These are phyloP conservation scores for Primulina huaijiensis DNA, from an alignment of 257 asterid genomes.

Conservation along the genomic window DNA sequence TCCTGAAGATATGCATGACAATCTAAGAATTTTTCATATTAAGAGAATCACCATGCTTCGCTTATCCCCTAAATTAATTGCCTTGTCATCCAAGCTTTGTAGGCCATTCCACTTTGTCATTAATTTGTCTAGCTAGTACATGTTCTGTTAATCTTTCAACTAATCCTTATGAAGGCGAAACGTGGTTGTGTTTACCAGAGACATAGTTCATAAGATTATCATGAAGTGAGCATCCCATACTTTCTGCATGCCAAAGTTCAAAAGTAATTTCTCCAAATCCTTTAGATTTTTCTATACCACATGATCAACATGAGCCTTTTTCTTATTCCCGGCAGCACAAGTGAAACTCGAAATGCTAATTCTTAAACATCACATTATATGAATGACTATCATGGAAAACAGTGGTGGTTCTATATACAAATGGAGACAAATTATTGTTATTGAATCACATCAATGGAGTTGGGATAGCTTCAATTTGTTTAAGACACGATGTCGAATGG, in stretches of 20 bases:
- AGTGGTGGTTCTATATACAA: not conserved
- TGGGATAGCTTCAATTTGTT: not conserved
- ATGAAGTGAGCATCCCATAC: not conserved
- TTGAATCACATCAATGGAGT: conserved; percentile 7
- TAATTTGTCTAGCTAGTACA: not conserved
- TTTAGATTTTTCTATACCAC: not conserved
- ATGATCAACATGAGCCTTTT: too few species aligned
- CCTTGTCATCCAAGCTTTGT: not conserved
- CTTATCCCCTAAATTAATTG: too few species aligned
- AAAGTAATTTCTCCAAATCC: not conserved
- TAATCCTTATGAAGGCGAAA: not conserved
- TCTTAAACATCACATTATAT: not conserved
- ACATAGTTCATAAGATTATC: not conserved
- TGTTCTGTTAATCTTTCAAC: not conserved
- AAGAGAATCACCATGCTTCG: too few species aligned
- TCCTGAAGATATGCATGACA: too few species aligned
- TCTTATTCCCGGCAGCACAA: too few species aligned
- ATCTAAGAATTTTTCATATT: too few species aligned
- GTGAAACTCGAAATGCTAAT: too few species aligned
- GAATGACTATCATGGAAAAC: not conserved
- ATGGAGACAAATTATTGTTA: not conserved
- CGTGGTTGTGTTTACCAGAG: not conserved
- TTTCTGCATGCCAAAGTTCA: not conserved
- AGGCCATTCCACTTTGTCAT: not conserved
- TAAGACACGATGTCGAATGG: not conserved